Base-by-base conservation (phyloP, 1,139 yeast genomes). In the Casaregolazyma suthepensis region DNA sequence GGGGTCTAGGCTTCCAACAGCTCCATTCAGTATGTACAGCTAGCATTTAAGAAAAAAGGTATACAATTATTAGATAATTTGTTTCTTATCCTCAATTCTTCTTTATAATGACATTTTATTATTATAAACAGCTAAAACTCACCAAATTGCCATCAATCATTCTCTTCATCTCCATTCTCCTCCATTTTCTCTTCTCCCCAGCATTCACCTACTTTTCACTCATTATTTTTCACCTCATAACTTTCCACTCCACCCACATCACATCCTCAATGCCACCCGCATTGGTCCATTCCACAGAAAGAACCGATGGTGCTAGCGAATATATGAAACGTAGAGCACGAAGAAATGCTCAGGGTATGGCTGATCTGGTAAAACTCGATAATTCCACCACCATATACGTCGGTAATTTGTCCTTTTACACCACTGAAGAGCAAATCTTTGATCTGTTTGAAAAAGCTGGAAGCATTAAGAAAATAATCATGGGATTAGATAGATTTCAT, bases 341-440 rank as follows among this genome's bases (percentile, higher is more conserved):
- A 47, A 43, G 54, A 46, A 17, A 17, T 37, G 38, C 47, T 15
- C 19, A 68, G 48, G 78, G 75, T 68, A 75, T 79, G 59, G 82
- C 81, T 15, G 85, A 83, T 59, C 72, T 89, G 55, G 79, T 82
- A 61, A 77, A 79, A 58, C 79, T 91, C 1, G 75, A 84, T 67
- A 75, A 73, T 37, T 82, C 90, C 56, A 76, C 81, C 26, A 90
- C 98, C 0, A 78, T 91, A 1, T 91, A 91, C 64, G 93, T 91
- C 44, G 98, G 98, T 5, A 89, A 88, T 65, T 66, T 85, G 57
- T 83, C 95, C 1, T 88, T 87, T 63, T 87, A 85, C 69, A 90
- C 97, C 1, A 85, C 96, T 0, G 98, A 93, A 68, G 98, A 93
- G 66, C 97, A 91, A 67, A 81, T 91, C 23, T 85, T 84, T 66